These are phyloP conservation scores for Elongisporangium undulatum DNA, from an alignment of 352 stramenopile species.

Conservation along the genomic window DNA sequence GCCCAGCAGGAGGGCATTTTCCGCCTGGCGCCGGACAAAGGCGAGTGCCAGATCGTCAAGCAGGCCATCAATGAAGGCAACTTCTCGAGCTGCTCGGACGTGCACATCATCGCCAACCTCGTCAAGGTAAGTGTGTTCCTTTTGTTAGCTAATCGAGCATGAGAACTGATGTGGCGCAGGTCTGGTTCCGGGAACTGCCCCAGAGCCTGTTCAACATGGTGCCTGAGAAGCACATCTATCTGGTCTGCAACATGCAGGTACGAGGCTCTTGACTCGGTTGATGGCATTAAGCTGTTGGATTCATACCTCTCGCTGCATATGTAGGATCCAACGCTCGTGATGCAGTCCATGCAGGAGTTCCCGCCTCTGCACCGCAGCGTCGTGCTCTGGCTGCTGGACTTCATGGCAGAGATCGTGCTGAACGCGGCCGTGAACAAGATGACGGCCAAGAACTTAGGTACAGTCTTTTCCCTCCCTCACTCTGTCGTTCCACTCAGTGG, in stretches of 20 bases:
- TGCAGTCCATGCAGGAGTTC: slow-evolving; percentile 28
- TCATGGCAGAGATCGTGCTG: slow-evolving; percentile 55
- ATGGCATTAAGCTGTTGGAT: not conserved
- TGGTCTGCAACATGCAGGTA: slow-evolving; percentile 42
- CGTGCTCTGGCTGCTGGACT: slow-evolving; percentile 70
- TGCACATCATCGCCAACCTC: slow-evolving; percentile 77
- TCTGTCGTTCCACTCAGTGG: not conserved
- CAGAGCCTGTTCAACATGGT: slow-evolving; percentile 66
- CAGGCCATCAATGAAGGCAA: slow-evolving; percentile 61
- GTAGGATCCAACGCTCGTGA: slow-evolving; percentile 32
- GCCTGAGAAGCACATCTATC: slow-evolving; percentile 55
- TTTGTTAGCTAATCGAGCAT: not conserved
- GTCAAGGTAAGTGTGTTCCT: slow-evolving; percentile 58
- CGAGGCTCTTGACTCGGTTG: not conserved
- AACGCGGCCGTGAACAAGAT: slow-evolving; percentile 74
- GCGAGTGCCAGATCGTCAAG: slow-evolving; percentile 50
- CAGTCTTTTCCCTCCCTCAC: not conserved
- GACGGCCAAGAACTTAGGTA: slow-evolving; percentile 74
- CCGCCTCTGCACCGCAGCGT: slow-evolving; percentile 34
- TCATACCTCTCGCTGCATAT: not conserved
- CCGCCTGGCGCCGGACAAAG: slow-evolving; percentile 64
- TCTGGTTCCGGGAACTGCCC: slow-evolving; percentile 81
- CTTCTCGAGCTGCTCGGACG: slow-evolving; percentile 53
- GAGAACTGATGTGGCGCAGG: slow-evolving; percentile 14
- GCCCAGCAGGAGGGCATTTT: slow-evolving; percentile 66